These are phyloP conservation scores for Emergomyces pasteurianus DNA, from an alignment of 2,329 filamentous ascomycete genomes.

Conservation along the genomic window DNA sequence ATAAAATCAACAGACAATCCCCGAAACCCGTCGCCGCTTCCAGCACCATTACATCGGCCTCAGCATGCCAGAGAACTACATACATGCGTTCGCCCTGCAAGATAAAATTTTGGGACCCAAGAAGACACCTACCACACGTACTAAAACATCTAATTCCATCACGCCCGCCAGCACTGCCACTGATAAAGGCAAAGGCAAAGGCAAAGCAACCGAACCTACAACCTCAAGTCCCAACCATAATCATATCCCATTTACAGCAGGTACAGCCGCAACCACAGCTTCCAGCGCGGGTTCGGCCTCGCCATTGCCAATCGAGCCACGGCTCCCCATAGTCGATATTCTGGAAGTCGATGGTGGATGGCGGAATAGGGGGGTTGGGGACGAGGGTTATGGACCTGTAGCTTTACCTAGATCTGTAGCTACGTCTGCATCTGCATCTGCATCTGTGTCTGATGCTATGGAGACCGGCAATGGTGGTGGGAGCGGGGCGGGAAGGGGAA, in stretches of 20 bases:
- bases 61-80: background rate
- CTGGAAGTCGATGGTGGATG: slow-evolving; percentile 11
- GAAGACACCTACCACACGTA: background rate
- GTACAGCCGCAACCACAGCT: background rate
- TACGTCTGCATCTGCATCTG: background rate
- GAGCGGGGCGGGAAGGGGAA: background rate
- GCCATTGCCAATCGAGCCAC: background rate
- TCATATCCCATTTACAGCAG: background rate
- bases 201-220: background rate
- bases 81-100: slow-evolving; percentile 5
- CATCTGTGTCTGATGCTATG: background rate
- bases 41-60: slow-evolving; percentile 21
- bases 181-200: background rate
- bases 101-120: background rate
- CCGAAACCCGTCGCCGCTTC: slow-evolving; percentile 27
- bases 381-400: background rate
- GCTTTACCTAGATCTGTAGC: background rate
- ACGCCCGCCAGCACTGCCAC: background rate
- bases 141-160: background rate
- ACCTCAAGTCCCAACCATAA: background rate
- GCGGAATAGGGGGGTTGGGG: background rate
- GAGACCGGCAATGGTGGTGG: background rate
- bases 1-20: slow-evolving; percentile 21
- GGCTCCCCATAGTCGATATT: slow-evolving; percentile 8
- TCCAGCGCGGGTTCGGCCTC: background rate